Percentiles rank a stretch among this genome's conserved stretches.
These are phyloP conservation scores for Exserohilum turcica DNA, from an alignment of 2,329 filamentous ascomycete genomes.

Conservation along the genomic window DNA sequence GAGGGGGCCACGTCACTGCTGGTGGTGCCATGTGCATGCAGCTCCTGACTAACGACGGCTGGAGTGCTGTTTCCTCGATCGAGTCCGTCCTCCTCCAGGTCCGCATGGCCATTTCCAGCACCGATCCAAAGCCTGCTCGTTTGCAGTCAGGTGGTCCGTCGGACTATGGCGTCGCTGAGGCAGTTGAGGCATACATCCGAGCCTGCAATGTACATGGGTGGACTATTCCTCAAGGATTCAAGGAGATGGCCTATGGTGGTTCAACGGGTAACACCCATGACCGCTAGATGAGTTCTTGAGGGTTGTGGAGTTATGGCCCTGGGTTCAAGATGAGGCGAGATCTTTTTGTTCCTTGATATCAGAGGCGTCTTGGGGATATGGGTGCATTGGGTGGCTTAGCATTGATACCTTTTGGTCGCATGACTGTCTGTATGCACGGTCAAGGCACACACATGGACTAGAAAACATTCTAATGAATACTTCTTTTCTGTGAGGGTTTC, in stretches of 20 bases:
- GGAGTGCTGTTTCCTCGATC: slow-evolving; percentile 73
- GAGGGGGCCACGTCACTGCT: slow-evolving; percentile 82
- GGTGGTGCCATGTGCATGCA: slow-evolving; percentile 86
- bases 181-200: slow-evolving; percentile 72
- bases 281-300: background rate
- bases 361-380: background rate
- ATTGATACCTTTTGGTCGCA: slow-evolving; percentile 9
- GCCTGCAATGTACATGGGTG: slow-evolving; percentile 74
- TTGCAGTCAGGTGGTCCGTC: slow-evolving; percentile 51
- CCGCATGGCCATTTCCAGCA: slow-evolving; percentile 72
- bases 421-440: background rate
- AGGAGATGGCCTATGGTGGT: slow-evolving; percentile 51
- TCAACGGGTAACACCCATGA: background rate
- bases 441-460: background rate
- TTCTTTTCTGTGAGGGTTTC: background rate
- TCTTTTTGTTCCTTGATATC: background rate
- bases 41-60: slow-evolving; percentile 80
- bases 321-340: too few species aligned
- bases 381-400: slow-evolving; percentile 3
- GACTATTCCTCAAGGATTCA: slow-evolving; percentile 69
- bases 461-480: background rate
- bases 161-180: slow-evolving; percentile 73
- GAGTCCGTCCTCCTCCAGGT: slow-evolving; percentile 83
- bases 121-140: slow-evolving; percentile 74
- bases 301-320: background rate